phyloP scores from a whole-genome alignment of 306 rosid species.

The Casuarina glauca region DNA sequence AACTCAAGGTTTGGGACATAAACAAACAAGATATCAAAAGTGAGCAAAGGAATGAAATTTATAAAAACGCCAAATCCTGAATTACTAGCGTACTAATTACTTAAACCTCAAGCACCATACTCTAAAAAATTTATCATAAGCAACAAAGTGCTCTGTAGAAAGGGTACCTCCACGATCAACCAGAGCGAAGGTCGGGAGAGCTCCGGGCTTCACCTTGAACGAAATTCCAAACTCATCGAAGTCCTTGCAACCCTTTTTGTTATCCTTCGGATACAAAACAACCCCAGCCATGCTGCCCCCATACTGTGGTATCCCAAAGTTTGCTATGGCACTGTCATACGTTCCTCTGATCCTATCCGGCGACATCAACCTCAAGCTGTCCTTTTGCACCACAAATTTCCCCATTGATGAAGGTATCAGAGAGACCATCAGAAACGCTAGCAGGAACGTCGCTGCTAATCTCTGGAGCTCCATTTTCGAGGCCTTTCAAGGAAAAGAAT shows the following conservation, averaged over 20 bases:
- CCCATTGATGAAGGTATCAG: conserved; percentile 50
- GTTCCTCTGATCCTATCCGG: conserved; percentile 80
- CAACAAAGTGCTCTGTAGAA: not conserved
- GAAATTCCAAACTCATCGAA: conserved; percentile 73
- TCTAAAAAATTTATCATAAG: not conserved
- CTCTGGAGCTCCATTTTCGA: conserved; percentile 60
- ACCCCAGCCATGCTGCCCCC: conserved; percentile 97
- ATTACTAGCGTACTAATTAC: not conserved
- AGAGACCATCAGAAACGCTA: conserved; percentile 68
- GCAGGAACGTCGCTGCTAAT: conserved; percentile 38
- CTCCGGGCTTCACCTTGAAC: conserved; percentile 72
- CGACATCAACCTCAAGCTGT: conserved; percentile 87
- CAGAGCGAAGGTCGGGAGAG: conserved; percentile 85
- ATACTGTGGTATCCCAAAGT: conserved; percentile 97
- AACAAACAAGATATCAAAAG: conserved; percentile 1
- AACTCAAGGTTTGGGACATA: not conserved
- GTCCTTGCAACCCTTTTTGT: conserved; percentile 81
- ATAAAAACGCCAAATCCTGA: not conserved
- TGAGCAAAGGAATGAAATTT: not conserved
- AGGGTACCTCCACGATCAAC: conserved; percentile 91
- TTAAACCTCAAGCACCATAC: not conserved
- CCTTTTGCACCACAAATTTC: conserved; percentile 94
- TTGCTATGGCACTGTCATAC: conserved; percentile 90
- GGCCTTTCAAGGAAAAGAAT: conserved; percentile 9
- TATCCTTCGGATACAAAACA: conserved; percentile 79